Evolutionary conservation across 2,329 filamentous ascomycete genomes (phyloP).

Genomic region (Aspergillus brunneoviolaceus): DNA sequence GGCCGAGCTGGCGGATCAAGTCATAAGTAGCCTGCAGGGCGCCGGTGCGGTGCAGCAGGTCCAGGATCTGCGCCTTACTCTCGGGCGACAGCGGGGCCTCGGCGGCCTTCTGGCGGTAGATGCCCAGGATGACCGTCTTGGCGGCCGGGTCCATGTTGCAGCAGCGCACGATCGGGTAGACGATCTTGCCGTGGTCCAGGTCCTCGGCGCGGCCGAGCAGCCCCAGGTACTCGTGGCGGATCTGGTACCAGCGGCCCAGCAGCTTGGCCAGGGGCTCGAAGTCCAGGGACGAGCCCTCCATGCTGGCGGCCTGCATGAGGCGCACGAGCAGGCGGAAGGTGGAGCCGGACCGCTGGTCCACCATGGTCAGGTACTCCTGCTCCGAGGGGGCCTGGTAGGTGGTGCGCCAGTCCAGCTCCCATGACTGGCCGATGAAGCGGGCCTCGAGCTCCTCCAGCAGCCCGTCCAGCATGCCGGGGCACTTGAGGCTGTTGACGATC

Average conservation of each 20-base stretch:
- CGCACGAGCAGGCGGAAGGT: constrained; percentile 23
- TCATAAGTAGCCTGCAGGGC: constrained; percentile 13
- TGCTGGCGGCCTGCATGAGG: constrained; percentile 18
- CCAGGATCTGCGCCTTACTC: constrained; percentile 13
- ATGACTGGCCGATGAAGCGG: constrained; percentile 20
- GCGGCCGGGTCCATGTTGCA: constrained; percentile 6
- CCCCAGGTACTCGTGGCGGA: constrained; percentile 28
- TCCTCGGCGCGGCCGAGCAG: constrained; percentile 34
- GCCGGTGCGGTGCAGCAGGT: constrained; percentile 11
- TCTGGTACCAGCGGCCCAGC: constrained; percentile 26
- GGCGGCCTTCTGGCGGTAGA: constrained; percentile 14
- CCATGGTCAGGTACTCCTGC: constrained; percentile 27
- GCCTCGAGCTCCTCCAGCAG: constrained; percentile 23
- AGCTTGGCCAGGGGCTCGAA: constrained; percentile 15
- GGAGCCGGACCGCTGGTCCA: constrained; percentile 26
- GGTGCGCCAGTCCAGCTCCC: constrained; percentile 22
- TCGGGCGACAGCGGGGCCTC: constrained; percentile 8
- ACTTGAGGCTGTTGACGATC: constrained; percentile 16
- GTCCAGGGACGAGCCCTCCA: constrained; percentile 12
- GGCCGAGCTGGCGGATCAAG: constrained; percentile 11
- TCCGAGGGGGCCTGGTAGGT: constrained; percentile 22
- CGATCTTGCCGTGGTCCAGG: constrained; percentile 43
- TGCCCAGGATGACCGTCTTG: constrained; percentile 12
- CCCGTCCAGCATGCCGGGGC: constrained; percentile 19
- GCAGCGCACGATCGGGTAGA: constrained; percentile 33